These are phyloP conservation scores for Ascochyta pisi DNA, from an alignment of 2,329 filamentous ascomycete genomes.

Conservation along the genomic window DNA sequence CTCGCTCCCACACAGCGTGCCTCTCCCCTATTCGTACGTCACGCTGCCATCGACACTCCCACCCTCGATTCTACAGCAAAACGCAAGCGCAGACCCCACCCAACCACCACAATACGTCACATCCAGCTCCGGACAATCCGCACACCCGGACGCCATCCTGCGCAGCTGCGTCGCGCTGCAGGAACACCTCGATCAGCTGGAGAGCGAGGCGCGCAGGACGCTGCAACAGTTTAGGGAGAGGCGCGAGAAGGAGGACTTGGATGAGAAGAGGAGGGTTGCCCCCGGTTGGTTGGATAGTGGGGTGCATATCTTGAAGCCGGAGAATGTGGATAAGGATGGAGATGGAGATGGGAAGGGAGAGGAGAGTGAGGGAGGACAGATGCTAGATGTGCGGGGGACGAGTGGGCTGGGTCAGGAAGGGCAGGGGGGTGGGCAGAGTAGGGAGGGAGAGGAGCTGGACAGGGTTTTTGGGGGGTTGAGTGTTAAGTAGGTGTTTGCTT, in stretches of 20 bases:
- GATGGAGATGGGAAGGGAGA: slow-evolving; percentile 57
- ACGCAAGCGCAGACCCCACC: slow-evolving; percentile 44
- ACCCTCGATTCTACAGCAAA: slow-evolving; percentile 65
- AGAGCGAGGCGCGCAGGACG: slow-evolving; percentile 70
- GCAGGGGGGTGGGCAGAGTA: slow-evolving; percentile 12
- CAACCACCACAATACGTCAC: slow-evolving; percentile 83
- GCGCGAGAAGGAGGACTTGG: slow-evolving; percentile 70
- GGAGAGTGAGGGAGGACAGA: slow-evolving; percentile 48
- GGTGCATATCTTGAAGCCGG: slow-evolving; percentile 69
- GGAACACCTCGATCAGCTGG: slow-evolving; percentile 73
- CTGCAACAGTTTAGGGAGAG: slow-evolving; percentile 74
- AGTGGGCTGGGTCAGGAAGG: not conserved
- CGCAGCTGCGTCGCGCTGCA: slow-evolving; percentile 80
- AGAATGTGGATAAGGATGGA: slow-evolving; percentile 48
- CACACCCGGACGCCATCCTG: slow-evolving; percentile 83
- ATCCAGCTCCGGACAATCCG: slow-evolving; percentile 77
- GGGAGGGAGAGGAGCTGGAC: slow-evolving; percentile 66
- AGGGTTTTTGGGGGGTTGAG: slow-evolving; percentile 72
- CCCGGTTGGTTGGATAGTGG: slow-evolving; percentile 82
- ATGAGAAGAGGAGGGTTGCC: slow-evolving; percentile 79
- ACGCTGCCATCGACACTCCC: slow-evolving; percentile 86
- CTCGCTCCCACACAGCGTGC: slow-evolving; percentile 85
- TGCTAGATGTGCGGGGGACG: slow-evolving; percentile 21
- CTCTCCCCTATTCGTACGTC: slow-evolving; percentile 95
- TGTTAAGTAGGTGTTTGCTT: not conserved